Percentiles rank a stretch among this genome's conserved stretches.
Evolutionary conservation across 2,329 filamentous ascomycete species (phyloP).

Genomic region (Cladorrhinum sp.): DNA sequence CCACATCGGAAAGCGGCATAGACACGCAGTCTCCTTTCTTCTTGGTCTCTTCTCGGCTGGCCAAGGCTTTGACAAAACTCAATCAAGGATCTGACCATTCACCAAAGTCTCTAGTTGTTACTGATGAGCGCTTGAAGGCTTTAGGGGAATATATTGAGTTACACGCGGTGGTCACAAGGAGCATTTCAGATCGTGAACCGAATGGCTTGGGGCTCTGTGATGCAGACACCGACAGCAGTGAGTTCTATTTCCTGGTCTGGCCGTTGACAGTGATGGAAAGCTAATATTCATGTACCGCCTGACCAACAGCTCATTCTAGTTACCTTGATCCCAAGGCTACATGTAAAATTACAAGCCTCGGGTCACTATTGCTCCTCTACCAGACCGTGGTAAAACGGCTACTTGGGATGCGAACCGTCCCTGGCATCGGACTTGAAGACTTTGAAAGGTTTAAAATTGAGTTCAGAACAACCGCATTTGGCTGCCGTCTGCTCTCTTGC

Average conservation of each 20-base stretch:
- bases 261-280: too few relatives aligned
- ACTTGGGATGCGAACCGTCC: slow-evolving; percentile 5
- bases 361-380: slow-evolving; percentile 5
- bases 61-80: not conserved
- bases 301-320: too few relatives aligned
- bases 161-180: not conserved
- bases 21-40: not conserved
- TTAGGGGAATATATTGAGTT: not conserved
- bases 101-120: slow-evolving; percentile 11
- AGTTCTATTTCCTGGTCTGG: too few relatives aligned
- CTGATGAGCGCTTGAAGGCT: not conserved
- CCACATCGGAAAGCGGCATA: not conserved
- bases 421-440: slow-evolving; percentile 8
- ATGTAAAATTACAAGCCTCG: not conserved
- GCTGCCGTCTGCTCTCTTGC: slow-evolving; percentile 22
- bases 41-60: not conserved
- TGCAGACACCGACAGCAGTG: too few relatives aligned
- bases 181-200: not conserved
- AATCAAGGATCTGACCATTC: slow-evolving; percentile 8
- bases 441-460: slow-evolving; percentile 21
- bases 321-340: too few relatives aligned
- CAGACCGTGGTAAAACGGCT: slow-evolving; percentile 11
- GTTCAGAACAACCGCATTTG: slow-evolving; percentile 14
- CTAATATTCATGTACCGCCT: too few relatives aligned
- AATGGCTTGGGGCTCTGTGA: not conserved